These are phyloP conservation scores for Nyctanthes arbortristis DNA, from an alignment of 257 asterid species.

Conservation along the genomic window DNA sequence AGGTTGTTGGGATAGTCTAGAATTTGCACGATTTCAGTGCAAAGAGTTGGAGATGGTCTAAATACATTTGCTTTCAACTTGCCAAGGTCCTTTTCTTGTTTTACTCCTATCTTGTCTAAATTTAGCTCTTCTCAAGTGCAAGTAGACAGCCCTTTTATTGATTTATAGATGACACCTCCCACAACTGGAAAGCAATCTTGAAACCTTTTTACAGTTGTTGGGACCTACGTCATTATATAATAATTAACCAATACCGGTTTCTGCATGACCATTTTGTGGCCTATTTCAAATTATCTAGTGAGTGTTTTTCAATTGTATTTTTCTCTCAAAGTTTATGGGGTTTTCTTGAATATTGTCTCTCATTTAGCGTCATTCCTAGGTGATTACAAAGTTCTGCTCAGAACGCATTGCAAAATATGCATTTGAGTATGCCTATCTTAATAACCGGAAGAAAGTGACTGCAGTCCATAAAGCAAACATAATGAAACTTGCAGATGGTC, in stretches of 20 bases:
- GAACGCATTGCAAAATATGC: conserved; percentile 96
- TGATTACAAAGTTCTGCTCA: conserved; percentile 95
- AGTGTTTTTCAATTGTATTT: neutral
- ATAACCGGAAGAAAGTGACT: conserved; percentile 90
- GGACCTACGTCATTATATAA: too few relatives aligned
- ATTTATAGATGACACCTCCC: neutral
- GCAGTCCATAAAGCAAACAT: conserved; percentile 99
- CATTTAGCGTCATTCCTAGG: conserved; percentile 54
- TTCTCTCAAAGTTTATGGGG: neutral
- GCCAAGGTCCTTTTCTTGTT: neutral
- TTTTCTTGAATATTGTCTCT: conserved; percentile 28
- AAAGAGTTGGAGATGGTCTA: too few relatives aligned
- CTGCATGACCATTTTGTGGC: neutral
- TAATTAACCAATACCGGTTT: too few relatives aligned
- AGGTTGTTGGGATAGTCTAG: too few relatives aligned
- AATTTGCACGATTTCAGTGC: too few relatives aligned
- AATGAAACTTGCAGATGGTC: conserved; percentile 99
- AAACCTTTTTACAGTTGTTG: neutral
- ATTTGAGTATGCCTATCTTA: conserved; percentile 96
- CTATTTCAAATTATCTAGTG: neutral
- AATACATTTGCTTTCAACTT: neutral
- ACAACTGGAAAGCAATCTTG: neutral
- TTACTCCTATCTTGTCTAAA: neutral
- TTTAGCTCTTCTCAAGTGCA: neutral
- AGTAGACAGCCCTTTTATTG: neutral